These are phyloP conservation scores for Cryptococcus sp. DNA, from an alignment of 1,284 basidiomycete species.

Conservation along the genomic window DNA sequence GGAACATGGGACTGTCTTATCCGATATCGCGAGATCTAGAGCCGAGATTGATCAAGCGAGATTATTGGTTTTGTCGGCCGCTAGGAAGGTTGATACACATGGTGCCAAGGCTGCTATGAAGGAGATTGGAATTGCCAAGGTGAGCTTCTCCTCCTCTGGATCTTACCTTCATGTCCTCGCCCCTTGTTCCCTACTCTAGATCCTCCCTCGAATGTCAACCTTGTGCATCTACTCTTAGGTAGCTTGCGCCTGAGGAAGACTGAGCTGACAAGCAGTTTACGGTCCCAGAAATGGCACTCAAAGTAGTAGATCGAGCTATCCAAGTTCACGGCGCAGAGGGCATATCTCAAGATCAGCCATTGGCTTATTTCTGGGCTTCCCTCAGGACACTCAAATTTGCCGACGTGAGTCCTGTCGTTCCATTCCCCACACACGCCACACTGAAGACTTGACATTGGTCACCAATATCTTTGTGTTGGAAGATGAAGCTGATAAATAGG, in stretches of 20 bases:
- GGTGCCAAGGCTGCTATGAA: conserved; percentile 92
- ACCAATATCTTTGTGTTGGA: conserved; percentile 8
- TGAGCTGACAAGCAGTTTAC: no score
- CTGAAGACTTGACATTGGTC: not conserved
- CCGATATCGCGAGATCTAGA: conserved; percentile 84
- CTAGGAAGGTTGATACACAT: conserved; percentile 84
- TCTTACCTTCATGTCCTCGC: not conserved
- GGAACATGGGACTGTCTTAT: conserved; percentile 89
- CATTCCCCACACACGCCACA: conserved; percentile 11
- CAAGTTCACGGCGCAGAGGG: conserved; percentile 95
- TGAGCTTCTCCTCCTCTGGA: conserved; percentile 36
- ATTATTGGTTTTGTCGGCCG: conserved; percentile 85
- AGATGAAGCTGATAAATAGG: conserved; percentile 51
- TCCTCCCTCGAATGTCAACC: not conserved
- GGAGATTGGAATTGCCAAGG: conserved; percentile 97
- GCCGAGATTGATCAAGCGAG: conserved; percentile 88
- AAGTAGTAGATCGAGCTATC: conserved; percentile 87
- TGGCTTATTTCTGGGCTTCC: conserved; percentile 73
- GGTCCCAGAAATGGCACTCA: conserved; percentile 81
- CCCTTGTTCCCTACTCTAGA: not conserved
- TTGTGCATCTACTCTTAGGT: not conserved
- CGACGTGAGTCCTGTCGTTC: conserved; percentile 60
- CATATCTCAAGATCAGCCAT: conserved; percentile 79
- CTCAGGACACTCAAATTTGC: conserved; percentile 84
- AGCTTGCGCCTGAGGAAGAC: not conserved